phyloP scores from a whole-genome alignment of 2,329 filamentous ascomycete species.

The Cadophora gregata region DNA sequence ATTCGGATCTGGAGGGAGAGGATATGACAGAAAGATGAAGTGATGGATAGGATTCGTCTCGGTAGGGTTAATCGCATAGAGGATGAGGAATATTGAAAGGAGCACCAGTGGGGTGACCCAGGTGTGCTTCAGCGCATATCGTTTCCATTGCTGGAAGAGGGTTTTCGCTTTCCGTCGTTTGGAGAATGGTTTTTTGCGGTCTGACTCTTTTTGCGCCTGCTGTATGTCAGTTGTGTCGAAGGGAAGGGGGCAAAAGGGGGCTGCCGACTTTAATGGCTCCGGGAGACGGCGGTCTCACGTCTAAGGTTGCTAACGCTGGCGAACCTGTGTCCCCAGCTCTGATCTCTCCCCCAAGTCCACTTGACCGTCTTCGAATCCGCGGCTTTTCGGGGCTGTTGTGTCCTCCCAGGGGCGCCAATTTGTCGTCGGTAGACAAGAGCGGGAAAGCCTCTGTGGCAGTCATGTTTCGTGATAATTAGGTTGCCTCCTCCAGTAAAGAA shows the following conservation, averaged over 20 bases:
- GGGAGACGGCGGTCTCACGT: constrained; percentile 39
- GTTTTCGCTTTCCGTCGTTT: constrained; percentile 45
- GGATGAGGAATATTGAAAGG: constrained; percentile 64
- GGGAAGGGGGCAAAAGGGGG: constrained; percentile 6
- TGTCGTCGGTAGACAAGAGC: constrained; percentile 36
- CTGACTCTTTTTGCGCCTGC: constrained; percentile 41
- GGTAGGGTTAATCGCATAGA: constrained; percentile 78
- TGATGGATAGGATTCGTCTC: constrained; percentile 78
- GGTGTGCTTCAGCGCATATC: constrained; percentile 60
- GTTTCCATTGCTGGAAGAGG: constrained; percentile 54
- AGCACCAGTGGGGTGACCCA: constrained; percentile 72
- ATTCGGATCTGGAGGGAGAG: constrained; percentile 57
- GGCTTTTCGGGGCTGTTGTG: constrained; percentile 33
- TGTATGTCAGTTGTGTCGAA: constrained; percentile 23
- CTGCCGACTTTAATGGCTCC: constrained; percentile 31
- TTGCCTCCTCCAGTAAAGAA: constrained; percentile 14
- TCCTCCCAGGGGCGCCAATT: constrained; percentile 34
- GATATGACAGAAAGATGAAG: constrained; percentile 92
- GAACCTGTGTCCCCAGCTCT: constrained; percentile 55
- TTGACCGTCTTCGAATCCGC: constrained; percentile 51
- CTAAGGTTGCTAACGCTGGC: constrained; percentile 55
- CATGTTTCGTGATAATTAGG: constrained; percentile 18
- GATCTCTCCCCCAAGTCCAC: constrained; percentile 56
- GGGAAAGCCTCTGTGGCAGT: constrained; percentile 40
- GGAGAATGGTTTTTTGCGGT: constrained; percentile 43